Base-by-base conservation (phyloP, 2,329 filamentous ascomycete genomes). In the Pseudocercospora fijiensis region DNA sequence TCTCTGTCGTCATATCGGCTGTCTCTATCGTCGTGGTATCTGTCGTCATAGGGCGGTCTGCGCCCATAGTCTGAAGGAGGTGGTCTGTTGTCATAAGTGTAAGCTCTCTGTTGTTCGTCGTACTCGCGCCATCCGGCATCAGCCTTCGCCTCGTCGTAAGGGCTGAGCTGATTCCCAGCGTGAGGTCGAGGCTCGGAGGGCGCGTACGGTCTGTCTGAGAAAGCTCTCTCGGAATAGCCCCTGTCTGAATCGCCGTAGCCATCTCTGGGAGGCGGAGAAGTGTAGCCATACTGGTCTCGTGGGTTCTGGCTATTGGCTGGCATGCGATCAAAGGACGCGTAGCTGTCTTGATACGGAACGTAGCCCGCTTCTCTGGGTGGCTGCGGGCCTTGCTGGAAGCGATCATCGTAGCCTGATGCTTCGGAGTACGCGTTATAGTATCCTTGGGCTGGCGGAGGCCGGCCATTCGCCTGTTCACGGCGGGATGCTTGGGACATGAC, bases 81-180 rank as follows among this genome's bases (percentile, higher is more conserved):
- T 28, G 61, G 63, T 51, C 61, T 55, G 47, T 53, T 61, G 51
- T 43, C 53, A 57, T 47, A 62, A 28, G 33, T 65, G 47, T 63
- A 51, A 33, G 62, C 53, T 53, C 58, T 57, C 55, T 57, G 59
- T 33, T 49, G 45, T 26, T 58, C 49, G 43, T 58, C 66, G 30
- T 60, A 59, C 49, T 58, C 30, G 55, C 61, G 55, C 61, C 62
- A 72, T 33, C 68, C 61, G 51, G 71, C 70, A 52, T 71, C 70
- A 11, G 71, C 71, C 62, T 71, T 73, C 41, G 71, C 68, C 26
- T 72, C 70, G 47, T 73, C 67, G 57, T 72, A 73, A 3, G 70
- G 68, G 7, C 66, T 56, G 43, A 73, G 18, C 20, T 63, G 58
- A 11, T 66, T 65, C 22, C 57, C 55, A 6, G 61, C 64, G 22